phyloP scores from a whole-genome alignment of 2,329 filamentous ascomycete species.

The Colletotrichum navitas region DNA sequence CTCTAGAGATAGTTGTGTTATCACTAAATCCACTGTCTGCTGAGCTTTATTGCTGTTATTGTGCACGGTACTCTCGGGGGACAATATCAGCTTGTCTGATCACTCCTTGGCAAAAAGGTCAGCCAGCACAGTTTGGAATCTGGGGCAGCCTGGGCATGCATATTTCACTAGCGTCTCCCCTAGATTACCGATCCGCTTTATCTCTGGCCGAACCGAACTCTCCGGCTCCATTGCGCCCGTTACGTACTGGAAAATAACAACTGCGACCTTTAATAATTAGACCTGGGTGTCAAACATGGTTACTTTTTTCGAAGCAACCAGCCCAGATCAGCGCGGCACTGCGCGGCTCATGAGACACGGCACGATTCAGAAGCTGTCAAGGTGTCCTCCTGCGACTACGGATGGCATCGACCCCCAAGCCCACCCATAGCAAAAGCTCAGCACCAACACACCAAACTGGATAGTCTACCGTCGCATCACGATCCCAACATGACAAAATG shows the following conservation, averaged over 20 bases:
- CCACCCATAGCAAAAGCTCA: not conserved
- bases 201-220: slow-evolving; percentile 1
- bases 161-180: too few relatives aligned
- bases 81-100: too few relatives aligned
- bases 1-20: too few relatives aligned
- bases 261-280: not conserved
- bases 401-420: slow-evolving; percentile 12
- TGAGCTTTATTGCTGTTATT: too few relatives aligned
- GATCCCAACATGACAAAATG: slow-evolving; percentile 36
- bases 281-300: not conserved
- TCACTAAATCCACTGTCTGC: too few relatives aligned
- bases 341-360: slow-evolving; percentile 29
- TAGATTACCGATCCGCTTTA: not conserved
- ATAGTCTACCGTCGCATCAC: not conserved
- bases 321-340: slow-evolving; percentile 17
- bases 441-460: not conserved
- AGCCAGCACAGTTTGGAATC: too few relatives aligned
- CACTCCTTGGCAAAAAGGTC: too few relatives aligned
- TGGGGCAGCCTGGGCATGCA: not conserved
- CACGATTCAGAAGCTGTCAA: slow-evolving; percentile 9
- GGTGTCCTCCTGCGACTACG: not conserved
- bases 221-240: not conserved
- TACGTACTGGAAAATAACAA: not conserved
- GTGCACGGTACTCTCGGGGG: too few relatives aligned
- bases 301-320: slow-evolving; percentile 1